Conservation (phyloP, 2,329 filamentous ascomycete species). For the Ascomycota sp. region DNA sequence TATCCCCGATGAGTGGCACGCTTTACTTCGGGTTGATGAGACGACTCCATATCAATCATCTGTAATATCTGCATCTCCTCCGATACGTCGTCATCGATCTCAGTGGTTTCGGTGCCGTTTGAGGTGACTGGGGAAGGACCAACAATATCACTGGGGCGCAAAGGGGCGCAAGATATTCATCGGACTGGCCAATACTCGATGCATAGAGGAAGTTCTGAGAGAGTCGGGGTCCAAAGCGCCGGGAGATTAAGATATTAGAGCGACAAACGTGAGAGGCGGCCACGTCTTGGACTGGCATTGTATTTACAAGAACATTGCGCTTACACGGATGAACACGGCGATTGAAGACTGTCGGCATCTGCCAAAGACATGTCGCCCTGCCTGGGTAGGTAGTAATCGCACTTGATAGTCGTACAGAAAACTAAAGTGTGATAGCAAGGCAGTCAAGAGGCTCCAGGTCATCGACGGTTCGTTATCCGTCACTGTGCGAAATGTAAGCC, state of each 20-base stretch:
- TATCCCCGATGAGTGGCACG: not conserved
- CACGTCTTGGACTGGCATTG: not conserved
- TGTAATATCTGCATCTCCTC: constrained; percentile 31
- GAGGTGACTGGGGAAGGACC: constrained; percentile 74
- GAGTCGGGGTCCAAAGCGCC: constrained; percentile 21
- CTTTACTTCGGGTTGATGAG: constrained; percentile 13
- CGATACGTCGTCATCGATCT: constrained; percentile 59
- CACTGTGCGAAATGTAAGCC: no score
- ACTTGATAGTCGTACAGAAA: constrained; percentile 40
- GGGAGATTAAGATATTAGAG: constrained; percentile 15
- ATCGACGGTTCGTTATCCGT: no score
- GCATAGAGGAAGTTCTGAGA: constrained; percentile 29
- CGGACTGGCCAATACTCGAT: constrained; percentile 25
- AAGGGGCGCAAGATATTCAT: constrained; percentile 39
- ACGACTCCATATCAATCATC: constrained; percentile 2
- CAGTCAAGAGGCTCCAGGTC: not conserved
- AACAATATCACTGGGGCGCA: constrained; percentile 51
- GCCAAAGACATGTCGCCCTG: constrained; percentile 31
- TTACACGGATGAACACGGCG: constrained; percentile 31
- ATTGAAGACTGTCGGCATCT: constrained; percentile 26
- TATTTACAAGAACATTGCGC: constrained; percentile 7
- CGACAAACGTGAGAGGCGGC: not conserved
- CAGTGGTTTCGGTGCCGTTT: constrained; percentile 63
- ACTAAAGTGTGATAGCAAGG: constrained; percentile 19
- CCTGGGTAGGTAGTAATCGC: constrained; percentile 22